These are phyloP conservation scores for Schizothecium vesticola DNA, from an alignment of 495 filamentous ascomycete species.

Conservation along the genomic window DNA sequence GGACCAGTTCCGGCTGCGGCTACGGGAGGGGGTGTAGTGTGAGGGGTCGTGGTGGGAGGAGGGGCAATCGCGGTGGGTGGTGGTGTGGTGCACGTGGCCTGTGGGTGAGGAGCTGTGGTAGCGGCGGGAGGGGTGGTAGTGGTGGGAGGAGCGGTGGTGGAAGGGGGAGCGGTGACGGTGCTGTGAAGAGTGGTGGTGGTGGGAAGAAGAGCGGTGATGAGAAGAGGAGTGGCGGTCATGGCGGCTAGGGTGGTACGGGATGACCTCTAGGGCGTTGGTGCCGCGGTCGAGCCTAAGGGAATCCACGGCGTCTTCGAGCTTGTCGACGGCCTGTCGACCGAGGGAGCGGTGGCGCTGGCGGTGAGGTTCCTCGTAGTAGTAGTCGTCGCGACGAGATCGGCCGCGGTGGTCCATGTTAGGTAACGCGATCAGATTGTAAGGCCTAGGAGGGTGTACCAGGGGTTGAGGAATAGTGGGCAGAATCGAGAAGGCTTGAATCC, in stretches of 20 bases:
- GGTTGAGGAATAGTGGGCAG: neutral
- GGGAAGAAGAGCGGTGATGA: neutral
- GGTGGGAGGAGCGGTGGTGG: neutral
- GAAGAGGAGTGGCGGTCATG: neutral
- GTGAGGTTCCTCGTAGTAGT: constrained; percentile 13
- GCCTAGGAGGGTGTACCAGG: neutral
- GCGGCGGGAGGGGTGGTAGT: neutral
- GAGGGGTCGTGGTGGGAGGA: neutral
- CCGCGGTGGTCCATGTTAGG: constrained; percentile 17
- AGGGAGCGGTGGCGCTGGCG: constrained; percentile 22
- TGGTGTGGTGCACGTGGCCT: neutral
- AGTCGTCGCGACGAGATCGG: constrained; percentile 6
- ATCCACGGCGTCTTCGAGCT: constrained; percentile 16
- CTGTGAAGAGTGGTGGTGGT: neutral
- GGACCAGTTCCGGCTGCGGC: constrained; percentile 5
- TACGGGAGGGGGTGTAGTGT: neutral
- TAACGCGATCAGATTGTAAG: too few species aligned
- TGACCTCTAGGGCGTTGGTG: neutral
- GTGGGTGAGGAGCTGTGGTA: neutral
- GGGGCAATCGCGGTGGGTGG: neutral
- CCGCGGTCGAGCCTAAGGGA: constrained; percentile 12
- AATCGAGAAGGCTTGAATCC: neutral
- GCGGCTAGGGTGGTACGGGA: neutral
- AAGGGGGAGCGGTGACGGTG: neutral
- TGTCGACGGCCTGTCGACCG: constrained; percentile 21